These are phyloP conservation scores for Metarhizium brunneum DNA, from an alignment of 2,329 filamentous ascomycete species.

Conservation along the genomic window DNA sequence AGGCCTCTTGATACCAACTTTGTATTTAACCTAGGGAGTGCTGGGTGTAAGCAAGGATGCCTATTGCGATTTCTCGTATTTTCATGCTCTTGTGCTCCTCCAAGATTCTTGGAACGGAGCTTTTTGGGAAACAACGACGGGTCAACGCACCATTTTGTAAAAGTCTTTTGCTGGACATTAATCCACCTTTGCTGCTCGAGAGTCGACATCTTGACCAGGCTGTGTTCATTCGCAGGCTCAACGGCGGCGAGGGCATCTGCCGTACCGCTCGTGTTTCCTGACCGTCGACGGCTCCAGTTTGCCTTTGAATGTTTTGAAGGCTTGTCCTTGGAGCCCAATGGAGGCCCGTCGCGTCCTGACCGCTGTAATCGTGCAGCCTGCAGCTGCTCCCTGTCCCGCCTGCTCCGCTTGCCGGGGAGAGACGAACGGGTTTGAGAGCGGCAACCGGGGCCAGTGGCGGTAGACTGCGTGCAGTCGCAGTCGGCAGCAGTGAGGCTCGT, in stretches of 20 bases:
- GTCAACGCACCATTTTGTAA: slow-evolving; percentile 71
- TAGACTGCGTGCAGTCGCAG: background rate
- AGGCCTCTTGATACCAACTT: slow-evolving; percentile 75
- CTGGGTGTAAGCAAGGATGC: background rate
- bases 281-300: slow-evolving; percentile 23
- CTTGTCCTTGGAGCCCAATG: slow-evolving; percentile 8
- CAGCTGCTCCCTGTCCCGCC: slow-evolving; percentile 38
- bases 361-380: slow-evolving; percentile 40
- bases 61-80: background rate
- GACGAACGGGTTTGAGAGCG: slow-evolving; percentile 7
- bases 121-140: background rate
- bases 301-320: slow-evolving; percentile 4
- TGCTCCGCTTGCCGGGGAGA: slow-evolving; percentile 7
- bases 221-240: slow-evolving; percentile 40
- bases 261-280: slow-evolving; percentile 19
- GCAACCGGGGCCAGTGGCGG: slow-evolving; percentile 14
- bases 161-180: slow-evolving; percentile 94
- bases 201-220: slow-evolving; percentile 51
- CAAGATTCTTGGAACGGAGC: background rate
- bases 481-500: background rate
- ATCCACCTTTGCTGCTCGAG: slow-evolving; percentile 59
- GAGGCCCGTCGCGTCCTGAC: slow-evolving; percentile 27
- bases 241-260: slow-evolving; percentile 34
- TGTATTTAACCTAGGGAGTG: slow-evolving; percentile 70
- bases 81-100: no score